Evolutionary conservation across 805 yeast genomes (phyloP), one percentile per base, ranked within the genome.

Genomic region (Lachancea lanzarotensis): DNA sequence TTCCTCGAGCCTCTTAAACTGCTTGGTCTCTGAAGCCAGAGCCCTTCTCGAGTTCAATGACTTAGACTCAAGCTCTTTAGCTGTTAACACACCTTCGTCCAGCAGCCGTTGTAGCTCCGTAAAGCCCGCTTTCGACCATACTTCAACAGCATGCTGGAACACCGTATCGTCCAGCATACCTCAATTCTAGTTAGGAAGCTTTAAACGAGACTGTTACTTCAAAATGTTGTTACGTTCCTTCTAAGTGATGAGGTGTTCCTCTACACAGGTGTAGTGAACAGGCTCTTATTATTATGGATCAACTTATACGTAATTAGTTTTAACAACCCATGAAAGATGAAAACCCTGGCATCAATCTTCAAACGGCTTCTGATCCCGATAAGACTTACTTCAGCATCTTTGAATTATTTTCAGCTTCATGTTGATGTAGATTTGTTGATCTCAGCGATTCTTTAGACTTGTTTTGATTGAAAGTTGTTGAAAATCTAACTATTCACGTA

Each of bases 21-120:
- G 50, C 56, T 91, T 91, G n/a, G 98, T 93, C 59, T 79, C 79
- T 2, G 81, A 65, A 0, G 98, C 95, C 40, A 91, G 68, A 29
- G 76, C 78, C 62, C 86, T 87, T 51, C 98, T 74, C 29, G 81
- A 75, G 9, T 79, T 70, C 36, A 87, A 70, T 0, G 95, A 84
- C 33, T 65, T 67, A 41, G 79, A 73, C 62, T 89, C 96, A 19
- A 76, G 75, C 17, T 78, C 81, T 57, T 84, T 82, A 35, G 91
- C 76, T 52, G 79, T 81, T 34, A 82, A 56, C 1, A 90, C 95
- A 53, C 83, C 83, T 35, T 73, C 74, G 60, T 91, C 97, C 45
- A 91, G 69, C 45, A 74, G 73, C 52, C 72, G 74, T 60, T 91
- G 98, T 18, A 93, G 64, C 3, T 69, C 63, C 0, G 89, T 76